Conservation (phyloP, 129 eudicot species). For the Gnaphalium uliginosum region DNA sequence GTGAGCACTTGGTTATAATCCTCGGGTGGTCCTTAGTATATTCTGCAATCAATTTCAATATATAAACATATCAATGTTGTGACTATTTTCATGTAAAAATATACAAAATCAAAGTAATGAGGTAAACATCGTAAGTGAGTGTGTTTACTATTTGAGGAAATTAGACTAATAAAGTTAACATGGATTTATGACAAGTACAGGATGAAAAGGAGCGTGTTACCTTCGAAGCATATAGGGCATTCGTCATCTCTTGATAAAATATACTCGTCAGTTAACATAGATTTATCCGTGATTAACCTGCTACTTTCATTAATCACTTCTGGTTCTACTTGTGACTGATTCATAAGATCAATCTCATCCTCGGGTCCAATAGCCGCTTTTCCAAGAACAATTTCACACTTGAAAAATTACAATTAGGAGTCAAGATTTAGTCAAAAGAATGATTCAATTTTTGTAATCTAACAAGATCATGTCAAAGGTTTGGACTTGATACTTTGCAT, state of each 20-base stretch:
- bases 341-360: not conserved
- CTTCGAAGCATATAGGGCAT: conserved; percentile 38
- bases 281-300: not conserved
- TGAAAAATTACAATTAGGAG: not conserved
- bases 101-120: not conserved
- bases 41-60: conserved; percentile 34
- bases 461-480: not conserved
- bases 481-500: not conserved
- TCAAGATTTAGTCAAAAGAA: not conserved
- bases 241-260: conserved; percentile 18
- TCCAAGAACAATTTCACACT: conserved; percentile 11
- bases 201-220: not conserved
- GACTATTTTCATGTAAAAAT: too few relatives aligned
- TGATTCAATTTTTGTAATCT: not conserved
- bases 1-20: conserved; percentile 57
- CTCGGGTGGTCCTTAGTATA: conserved; percentile 61
- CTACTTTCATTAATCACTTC: not conserved
- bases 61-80: not conserved
- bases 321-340: conserved; percentile 1
- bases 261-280: not conserved
- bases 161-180: not conserved
- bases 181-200: not conserved
- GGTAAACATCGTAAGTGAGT: not conserved
- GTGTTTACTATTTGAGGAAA: too few relatives aligned
- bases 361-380: not conserved